A percentile compares a stretch with the other conserved stretches of the same genome.
Evolutionary conservation across 2,329 filamentous ascomycete species (phyloP).

Genomic region (Lachnellula willkommii): DNA sequence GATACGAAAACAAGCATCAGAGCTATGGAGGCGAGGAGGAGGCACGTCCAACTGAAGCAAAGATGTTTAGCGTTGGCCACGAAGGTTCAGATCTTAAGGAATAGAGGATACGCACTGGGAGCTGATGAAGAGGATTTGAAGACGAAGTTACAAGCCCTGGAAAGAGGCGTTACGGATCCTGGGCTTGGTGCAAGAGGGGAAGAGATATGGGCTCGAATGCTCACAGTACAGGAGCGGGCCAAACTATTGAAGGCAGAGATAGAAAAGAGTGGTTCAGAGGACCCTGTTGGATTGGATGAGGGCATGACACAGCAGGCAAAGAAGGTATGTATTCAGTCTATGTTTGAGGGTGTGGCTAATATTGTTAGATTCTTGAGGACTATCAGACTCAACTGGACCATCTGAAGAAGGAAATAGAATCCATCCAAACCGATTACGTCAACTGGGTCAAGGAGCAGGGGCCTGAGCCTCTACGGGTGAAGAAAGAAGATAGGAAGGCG

Average conservation of each 20-base stretch:
- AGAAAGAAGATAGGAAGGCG: constrained; percentile 10
- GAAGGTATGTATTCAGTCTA: constrained; percentile 50
- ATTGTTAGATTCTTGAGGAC: constrained; percentile 64
- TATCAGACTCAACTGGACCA: constrained; percentile 77
- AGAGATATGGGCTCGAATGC: constrained; percentile 79
- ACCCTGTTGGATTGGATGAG: constrained; percentile 57
- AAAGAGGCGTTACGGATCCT: constrained; percentile 68
- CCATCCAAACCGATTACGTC: constrained; percentile 47
- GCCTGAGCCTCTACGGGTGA: constrained; percentile 13
- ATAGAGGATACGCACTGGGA: constrained; percentile 74
- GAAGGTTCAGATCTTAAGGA: constrained; percentile 74
- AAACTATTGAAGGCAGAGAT: constrained; percentile 68
- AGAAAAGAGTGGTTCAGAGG: constrained; percentile 56
- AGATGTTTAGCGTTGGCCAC: constrained; percentile 70
- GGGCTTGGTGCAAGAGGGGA: constrained; percentile 70
- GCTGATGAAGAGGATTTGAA: constrained; percentile 74
- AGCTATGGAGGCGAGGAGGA: constrained; percentile 64
- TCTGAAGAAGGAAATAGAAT: constrained; percentile 59
- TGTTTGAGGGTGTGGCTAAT: constrained; percentile 15
- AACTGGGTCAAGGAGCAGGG: constrained; percentile 44
- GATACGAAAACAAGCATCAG: constrained; percentile 72
- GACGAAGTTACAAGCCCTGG: constrained; percentile 63
- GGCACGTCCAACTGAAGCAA: constrained; percentile 67
- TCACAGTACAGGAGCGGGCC: constrained; percentile 67
- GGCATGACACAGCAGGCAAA: constrained; percentile 68